phyloP scores from a whole-genome alignment of 176 grass and related monocot genomes.

The Sorghum bicolor region Sorghum_bicolor_NCBIv3 NC_012873.2:6400501-6401000 shows the following conservation, averaged over 20 bases:
- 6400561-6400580: background rate
- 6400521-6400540: constrained; percentile 78
- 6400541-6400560: constrained; percentile 78
- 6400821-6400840: constrained; percentile 32
- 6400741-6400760: constrained; percentile 69
- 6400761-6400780: constrained; percentile 59
- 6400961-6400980: background rate
- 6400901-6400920: background rate
- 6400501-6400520: constrained; percentile 63
- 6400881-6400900: constrained; percentile 2
- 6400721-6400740: constrained; percentile 57
- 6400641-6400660: constrained; percentile 84
- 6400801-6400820: constrained; percentile 19
- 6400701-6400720: constrained; percentile 73
- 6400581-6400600: background rate
- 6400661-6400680: constrained; percentile 77
- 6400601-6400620: constrained; percentile 11
- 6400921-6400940: background rate
- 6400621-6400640: background rate
- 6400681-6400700: constrained; percentile 73
- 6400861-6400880: background rate
- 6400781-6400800: background rate
- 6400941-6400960: background rate
- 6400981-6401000: too few relatives aligned
- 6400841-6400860: constrained; percentile 13